These are phyloP conservation scores for Hippophae gyantsensis DNA, from an alignment of 306 rosid genomes.

Conservation along the genomic window DNA sequence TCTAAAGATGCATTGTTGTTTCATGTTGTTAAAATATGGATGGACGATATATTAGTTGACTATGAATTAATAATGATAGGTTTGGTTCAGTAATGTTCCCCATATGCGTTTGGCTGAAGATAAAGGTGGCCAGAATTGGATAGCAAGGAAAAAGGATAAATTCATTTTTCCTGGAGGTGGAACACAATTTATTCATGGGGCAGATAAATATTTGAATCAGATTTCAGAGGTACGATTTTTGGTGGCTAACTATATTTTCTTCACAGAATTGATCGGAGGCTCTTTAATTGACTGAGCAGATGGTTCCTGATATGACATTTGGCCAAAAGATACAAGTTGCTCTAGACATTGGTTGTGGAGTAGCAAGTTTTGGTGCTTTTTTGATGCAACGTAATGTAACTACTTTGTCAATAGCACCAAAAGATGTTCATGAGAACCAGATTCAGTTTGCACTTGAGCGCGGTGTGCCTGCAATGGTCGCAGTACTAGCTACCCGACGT, in stretches of 20 bases:
- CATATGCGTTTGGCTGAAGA: slow-evolving; percentile 69
- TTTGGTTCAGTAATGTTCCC: slow-evolving; percentile 86
- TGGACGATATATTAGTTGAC: no score
- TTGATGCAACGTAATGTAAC: slow-evolving; percentile 60
- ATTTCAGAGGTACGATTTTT: slow-evolving; percentile 50
- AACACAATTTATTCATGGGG: slow-evolving; percentile 22
- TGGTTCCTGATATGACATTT: slow-evolving; percentile 76
- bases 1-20: no score
- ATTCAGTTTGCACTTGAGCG: slow-evolving; percentile 95
- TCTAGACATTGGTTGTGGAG: slow-evolving; percentile 82
- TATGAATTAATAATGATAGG: slow-evolving; percentile 20
- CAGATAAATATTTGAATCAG: slow-evolving; percentile 62
- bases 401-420: slow-evolving; percentile 71
- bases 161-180: slow-evolving; percentile 74
- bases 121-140: slow-evolving; percentile 89
- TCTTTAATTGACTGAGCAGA: slow-evolving; percentile 34
- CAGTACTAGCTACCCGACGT: slow-evolving; percentile 57
- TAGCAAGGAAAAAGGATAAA: slow-evolving; percentile 47
- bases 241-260: slow-evolving; percentile 5
- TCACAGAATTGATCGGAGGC: slow-evolving; percentile 5
- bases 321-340: slow-evolving; percentile 58
- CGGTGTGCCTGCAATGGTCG: slow-evolving; percentile 83
- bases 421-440: slow-evolving; percentile 83
- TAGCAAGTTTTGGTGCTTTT: slow-evolving; percentile 88
- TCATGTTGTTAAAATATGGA: no score